Evolutionary conservation across 495 filamentous ascomycete genomes (phyloP).

Genomic region (Penicillium desertorum): DNA sequence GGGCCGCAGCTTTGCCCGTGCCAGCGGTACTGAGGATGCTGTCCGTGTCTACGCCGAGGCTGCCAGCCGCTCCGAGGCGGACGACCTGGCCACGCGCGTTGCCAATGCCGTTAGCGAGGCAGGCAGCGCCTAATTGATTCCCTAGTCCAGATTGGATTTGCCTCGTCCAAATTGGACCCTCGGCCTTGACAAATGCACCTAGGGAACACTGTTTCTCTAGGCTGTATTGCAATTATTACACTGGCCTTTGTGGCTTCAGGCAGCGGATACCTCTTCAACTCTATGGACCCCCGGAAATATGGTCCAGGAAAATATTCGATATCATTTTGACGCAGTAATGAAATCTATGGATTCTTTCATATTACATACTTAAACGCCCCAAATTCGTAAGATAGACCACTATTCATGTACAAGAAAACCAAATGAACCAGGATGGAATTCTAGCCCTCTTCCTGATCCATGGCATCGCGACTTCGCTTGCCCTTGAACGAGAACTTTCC

Average conservation of each 20-base stretch:
- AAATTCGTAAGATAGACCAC: conserved; percentile 4
- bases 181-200: conserved; percentile 2
- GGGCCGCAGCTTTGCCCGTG: conserved; percentile 85
- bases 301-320: conserved; percentile 20
- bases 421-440: neutral
- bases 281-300: conserved; percentile 7
- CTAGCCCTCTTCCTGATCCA: conserved; percentile 76
- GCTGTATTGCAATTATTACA: conserved; percentile 3
- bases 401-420: neutral
- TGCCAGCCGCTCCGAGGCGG: conserved; percentile 75
- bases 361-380: conserved; percentile 2
- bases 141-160: neutral
- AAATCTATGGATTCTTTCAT: conserved; percentile 17
- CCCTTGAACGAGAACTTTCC: conserved; percentile 52
- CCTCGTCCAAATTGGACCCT: neutral
- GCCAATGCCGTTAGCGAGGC: conserved; percentile 64
- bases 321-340: conserved; percentile 28
- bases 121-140: conserved; percentile 26
- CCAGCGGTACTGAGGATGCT: conserved; percentile 93
- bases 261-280: conserved; percentile 1
- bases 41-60: conserved; percentile 98
- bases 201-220: neutral
- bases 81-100: conserved; percentile 82
- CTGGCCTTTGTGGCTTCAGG: conserved; percentile 1
- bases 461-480: conserved; percentile 69